Base-by-base conservation (phyloP, 2,329 filamentous ascomycete genomes). In the Hypocreales sp. region DNA sequence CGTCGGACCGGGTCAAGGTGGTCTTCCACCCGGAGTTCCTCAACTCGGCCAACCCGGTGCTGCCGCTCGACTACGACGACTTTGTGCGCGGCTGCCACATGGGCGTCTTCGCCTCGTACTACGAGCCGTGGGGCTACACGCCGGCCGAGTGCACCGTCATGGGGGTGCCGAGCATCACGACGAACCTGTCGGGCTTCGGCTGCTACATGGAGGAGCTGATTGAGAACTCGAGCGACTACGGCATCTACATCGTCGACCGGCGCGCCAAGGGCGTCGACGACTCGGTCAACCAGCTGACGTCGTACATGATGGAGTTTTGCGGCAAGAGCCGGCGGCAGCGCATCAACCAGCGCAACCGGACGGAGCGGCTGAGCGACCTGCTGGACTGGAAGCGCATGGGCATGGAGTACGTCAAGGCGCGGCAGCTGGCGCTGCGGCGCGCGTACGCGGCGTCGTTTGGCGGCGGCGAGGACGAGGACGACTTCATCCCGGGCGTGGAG, bases 191-290 rank as follows among this genome's bases (percentile, higher is more conserved):
- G 6, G 90, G 90, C 13, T 98, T 98, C 46, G 90, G 90, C 26
- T 95, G 90, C 57, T 95, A 98, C 55, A 98, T 98, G 90, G 90
- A 98, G 55, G 90, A 95, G 56, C 60, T 95, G 40, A 95, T 98
- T 39, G 87, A 95, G 57, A 95, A 95, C 56, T 92, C 87, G 22
- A 80, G 79, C 38, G 90, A 98, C 55, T 95, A 98, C 47, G 90
- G 90, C 39, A 95, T 98, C 56, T 95, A 95, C 63, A 95, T 98
- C 51, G 86, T 98, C 24, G 90, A 98, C 51, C 80, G 90, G 31
- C 75, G 90, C 26, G 79, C 73, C 59, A 95, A 95, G 68, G 87
- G 86, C 16, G 79, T 98, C 2, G 90, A 98, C 46, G 90, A 95
- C 52, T 93, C 84, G 7, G 86, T 95, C 48, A 94, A 95, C 56